These are phyloP conservation scores for Pseudofabraea citricarpa DNA, from an alignment of 2,329 filamentous ascomycete species.

Conservation along the genomic window DNA sequence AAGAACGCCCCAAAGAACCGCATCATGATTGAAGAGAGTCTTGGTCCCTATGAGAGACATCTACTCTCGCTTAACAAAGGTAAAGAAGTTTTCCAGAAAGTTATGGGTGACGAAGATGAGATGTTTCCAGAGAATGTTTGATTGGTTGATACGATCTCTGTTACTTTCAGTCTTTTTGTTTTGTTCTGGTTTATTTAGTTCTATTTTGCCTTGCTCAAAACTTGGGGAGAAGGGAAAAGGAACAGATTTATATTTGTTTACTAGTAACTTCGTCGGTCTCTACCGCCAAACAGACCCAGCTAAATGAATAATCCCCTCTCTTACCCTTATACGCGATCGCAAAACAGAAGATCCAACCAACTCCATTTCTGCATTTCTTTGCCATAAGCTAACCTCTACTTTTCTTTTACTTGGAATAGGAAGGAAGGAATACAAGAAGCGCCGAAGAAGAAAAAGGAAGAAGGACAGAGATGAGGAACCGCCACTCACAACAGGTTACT, in stretches of 20 bases:
- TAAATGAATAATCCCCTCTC: neutral
- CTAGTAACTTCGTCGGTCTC: no score
- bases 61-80: constrained; percentile 36
- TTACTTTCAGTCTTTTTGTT: neutral
- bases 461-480: no score
- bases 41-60: constrained; percentile 48
- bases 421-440: constrained; percentile 1
- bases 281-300: no score
- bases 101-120: neutral
- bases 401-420: neutral
- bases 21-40: constrained; percentile 46
- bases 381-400: neutral
- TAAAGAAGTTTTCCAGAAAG: constrained; percentile 7
- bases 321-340: neutral
- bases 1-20: constrained; percentile 34
- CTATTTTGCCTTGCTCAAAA: neutral
- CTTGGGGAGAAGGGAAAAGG: no score
- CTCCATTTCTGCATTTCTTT: neutral
- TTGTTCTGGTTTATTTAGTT: neutral
- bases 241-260: no score
- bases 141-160: neutral
- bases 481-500: no score
- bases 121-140: neutral
- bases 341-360: neutral
- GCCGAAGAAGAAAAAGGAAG: neutral